Evolutionary conservation across 2,329 filamentous ascomycete species (phyloP).

Genomic region (Herpotrichia juniperi): DNA sequence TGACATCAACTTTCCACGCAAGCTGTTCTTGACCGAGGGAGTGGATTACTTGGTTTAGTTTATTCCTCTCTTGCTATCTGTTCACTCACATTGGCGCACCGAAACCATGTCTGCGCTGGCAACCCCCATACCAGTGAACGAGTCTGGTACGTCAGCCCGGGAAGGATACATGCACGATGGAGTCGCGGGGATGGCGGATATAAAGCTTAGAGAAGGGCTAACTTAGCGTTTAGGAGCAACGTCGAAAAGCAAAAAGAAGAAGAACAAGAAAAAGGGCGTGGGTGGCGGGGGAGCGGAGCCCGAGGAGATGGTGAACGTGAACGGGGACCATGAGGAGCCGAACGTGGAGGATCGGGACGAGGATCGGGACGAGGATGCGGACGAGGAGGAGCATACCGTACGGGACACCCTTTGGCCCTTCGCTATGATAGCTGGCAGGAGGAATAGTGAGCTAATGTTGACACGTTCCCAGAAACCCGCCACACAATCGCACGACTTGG

Average conservation of each 20-base stretch:
- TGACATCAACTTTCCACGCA: slow-evolving; percentile 25
- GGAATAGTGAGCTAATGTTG: neutral
- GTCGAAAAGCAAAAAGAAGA: slow-evolving; percentile 48
- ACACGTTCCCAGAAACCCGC: slow-evolving; percentile 26
- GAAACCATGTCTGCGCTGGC: slow-evolving; percentile 35
- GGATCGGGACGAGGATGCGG: slow-evolving; percentile 27
- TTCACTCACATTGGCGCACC: slow-evolving; percentile 13
- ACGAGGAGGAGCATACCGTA: slow-evolving; percentile 44
- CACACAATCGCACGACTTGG: slow-evolving; percentile 29
- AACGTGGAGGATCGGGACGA: slow-evolving; percentile 20
- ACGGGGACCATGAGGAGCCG: slow-evolving; percentile 28
- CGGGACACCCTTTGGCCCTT: slow-evolving; percentile 1
- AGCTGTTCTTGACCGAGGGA: slow-evolving; percentile 3
- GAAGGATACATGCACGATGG: slow-evolving; percentile 4
- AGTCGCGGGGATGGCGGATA: slow-evolving; percentile 8
- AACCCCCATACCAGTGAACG: slow-evolving; percentile 36
- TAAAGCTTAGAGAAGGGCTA: slow-evolving; percentile 17
- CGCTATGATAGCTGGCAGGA: neutral
- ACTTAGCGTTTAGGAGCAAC: slow-evolving; percentile 28
- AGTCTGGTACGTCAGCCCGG: slow-evolving; percentile 42
- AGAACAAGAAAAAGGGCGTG: slow-evolving; percentile 46
- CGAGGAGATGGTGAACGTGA: slow-evolving; percentile 33
- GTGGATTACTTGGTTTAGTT: neutral
- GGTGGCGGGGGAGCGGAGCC: slow-evolving; percentile 25
- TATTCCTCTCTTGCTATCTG: slow-evolving; percentile 4